Conservation (phyloP, 805 yeast genomes). For the Ogataea pilisensis region DNA sequence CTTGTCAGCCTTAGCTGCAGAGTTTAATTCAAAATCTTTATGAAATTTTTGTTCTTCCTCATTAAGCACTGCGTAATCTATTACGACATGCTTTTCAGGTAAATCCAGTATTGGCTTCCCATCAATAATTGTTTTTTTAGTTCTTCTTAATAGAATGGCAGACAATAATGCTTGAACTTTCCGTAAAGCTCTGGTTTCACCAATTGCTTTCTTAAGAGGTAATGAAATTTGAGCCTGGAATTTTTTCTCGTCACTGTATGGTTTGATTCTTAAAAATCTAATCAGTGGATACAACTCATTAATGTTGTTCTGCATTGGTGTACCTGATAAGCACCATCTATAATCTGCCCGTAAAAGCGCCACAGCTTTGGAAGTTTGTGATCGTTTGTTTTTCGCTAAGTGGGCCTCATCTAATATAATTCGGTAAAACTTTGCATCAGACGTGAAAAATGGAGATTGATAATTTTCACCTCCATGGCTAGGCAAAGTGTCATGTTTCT, state of each 20-base stretch:
- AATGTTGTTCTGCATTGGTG: conserved; percentile 55
- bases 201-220: conserved; percentile 44
- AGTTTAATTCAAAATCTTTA: conserved; percentile 46
- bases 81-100: conserved; percentile 56
- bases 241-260: conserved; percentile 56
- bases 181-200: conserved; percentile 37
- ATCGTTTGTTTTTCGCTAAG: conserved; percentile 44
- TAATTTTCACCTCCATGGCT: conserved; percentile 39
- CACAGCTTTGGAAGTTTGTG: conserved; percentile 45
- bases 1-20: conserved; percentile 48
- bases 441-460: conserved; percentile 58
- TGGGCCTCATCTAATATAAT: conserved; percentile 57
- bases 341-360: conserved; percentile 36
- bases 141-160: conserved; percentile 72
- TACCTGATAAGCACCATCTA: conserved; percentile 53
- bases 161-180: conserved; percentile 65
- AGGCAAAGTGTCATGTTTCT: conserved; percentile 32
- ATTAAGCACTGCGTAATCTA: conserved; percentile 46
- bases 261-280: conserved; percentile 50
- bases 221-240: conserved; percentile 54
- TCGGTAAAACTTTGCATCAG: conserved; percentile 48
- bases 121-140: conserved; percentile 66
- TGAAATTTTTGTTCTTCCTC: conserved; percentile 57
- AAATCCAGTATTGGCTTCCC: conserved; percentile 72
- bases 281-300: conserved; percentile 51